These are phyloP conservation scores for Chlamydomonas schloesseri DNA, from an alignment of 139 green algal species.

Conservation along the genomic window DNA sequence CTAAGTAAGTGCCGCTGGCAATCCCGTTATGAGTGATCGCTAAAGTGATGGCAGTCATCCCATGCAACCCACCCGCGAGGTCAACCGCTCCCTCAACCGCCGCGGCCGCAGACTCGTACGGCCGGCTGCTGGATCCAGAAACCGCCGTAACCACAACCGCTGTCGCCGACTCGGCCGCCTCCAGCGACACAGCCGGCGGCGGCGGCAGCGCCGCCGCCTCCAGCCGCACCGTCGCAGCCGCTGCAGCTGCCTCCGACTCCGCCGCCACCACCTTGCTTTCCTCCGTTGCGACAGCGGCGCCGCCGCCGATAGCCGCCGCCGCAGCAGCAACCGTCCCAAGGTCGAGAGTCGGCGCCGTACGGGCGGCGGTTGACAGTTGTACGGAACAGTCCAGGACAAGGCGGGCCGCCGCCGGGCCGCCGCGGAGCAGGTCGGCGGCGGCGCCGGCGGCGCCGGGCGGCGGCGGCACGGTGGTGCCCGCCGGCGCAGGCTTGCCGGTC, in stretches of 20 bases:
- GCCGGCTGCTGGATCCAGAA: not conserved
- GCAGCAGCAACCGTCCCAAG: not conserved
- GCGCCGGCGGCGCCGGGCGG: not conserved
- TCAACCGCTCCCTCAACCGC: slow-evolving; percentile 39
- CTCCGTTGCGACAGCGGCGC: not conserved
- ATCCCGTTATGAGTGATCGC: too few species aligned
- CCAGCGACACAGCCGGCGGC: not conserved
- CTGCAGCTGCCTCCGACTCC: slow-evolving; percentile 25
- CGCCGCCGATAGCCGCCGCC: not conserved
- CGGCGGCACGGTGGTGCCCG: not conserved
- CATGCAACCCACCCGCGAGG: slow-evolving; percentile 33
- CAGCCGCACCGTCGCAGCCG: not conserved
- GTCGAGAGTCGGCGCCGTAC: slow-evolving; percentile 27
- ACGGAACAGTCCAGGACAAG: slow-evolving; percentile 14
- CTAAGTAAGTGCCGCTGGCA: too few species aligned
- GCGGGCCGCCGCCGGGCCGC: not conserved
- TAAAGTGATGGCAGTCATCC: too few species aligned
- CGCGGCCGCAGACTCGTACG: slow-evolving; percentile 34
- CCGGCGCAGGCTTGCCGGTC: not conserved
- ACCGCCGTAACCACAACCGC: slow-evolving; percentile 8
- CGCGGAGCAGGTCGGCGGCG: slow-evolving; percentile 3
- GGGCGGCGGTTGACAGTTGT: not conserved
- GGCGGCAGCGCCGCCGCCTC: not conserved
- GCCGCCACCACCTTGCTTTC: not conserved
- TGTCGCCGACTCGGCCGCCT: not conserved